Percentiles rank a stretch among this genome's conserved stretches.
These are phyloP conservation scores for Ophiostoma australiae DNA, from an alignment of 2,329 filamentous ascomycete genomes.

Conservation along the genomic window DNA sequence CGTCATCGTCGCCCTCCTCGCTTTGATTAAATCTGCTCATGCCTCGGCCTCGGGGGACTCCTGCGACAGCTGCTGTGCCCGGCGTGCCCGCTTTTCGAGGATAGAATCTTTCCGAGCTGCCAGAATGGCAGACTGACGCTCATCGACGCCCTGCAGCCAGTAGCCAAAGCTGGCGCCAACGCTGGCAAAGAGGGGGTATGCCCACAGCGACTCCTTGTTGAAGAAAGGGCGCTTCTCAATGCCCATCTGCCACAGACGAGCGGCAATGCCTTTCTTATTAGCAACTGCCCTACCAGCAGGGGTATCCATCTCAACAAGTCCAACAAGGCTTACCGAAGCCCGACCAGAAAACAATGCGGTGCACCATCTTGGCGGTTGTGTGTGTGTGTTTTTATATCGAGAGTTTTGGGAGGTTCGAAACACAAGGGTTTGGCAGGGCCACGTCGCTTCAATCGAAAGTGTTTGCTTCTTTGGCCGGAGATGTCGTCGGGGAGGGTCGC, in stretches of 20 bases:
- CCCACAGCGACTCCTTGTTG: slow-evolving; percentile 77
- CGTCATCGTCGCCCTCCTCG: neutral
- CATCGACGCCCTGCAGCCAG: slow-evolving; percentile 89
- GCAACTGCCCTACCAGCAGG: neutral
- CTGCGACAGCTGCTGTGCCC: slow-evolving; percentile 60
- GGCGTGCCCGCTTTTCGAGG: slow-evolving; percentile 82
- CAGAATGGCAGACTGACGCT: slow-evolving; percentile 71
- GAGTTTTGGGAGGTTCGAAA: neutral
- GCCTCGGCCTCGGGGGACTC: slow-evolving; percentile 19
- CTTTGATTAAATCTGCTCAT: neutral
- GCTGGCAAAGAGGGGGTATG: slow-evolving; percentile 81
- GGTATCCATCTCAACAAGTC: neutral
- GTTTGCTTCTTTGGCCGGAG: neutral
- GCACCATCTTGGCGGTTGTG: slow-evolving; percentile 46
- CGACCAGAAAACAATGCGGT: slow-evolving; percentile 73
- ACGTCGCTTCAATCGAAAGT: neutral
- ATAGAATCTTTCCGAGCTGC: slow-evolving; percentile 72
- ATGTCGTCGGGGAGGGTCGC: slow-evolving; percentile 10
- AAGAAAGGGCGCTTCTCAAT: slow-evolving; percentile 98
- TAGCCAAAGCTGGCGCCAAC: slow-evolving; percentile 91
- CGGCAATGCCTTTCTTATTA: slow-evolving; percentile 65
- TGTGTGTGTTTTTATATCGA: neutral
- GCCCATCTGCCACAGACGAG: slow-evolving; percentile 93
- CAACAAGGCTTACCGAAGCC: slow-evolving; percentile 72
- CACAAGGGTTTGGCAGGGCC: neutral